phyloP scores from a whole-genome alignment of 1,284 basidiomycete species.

The Trametes sp. region DNA sequence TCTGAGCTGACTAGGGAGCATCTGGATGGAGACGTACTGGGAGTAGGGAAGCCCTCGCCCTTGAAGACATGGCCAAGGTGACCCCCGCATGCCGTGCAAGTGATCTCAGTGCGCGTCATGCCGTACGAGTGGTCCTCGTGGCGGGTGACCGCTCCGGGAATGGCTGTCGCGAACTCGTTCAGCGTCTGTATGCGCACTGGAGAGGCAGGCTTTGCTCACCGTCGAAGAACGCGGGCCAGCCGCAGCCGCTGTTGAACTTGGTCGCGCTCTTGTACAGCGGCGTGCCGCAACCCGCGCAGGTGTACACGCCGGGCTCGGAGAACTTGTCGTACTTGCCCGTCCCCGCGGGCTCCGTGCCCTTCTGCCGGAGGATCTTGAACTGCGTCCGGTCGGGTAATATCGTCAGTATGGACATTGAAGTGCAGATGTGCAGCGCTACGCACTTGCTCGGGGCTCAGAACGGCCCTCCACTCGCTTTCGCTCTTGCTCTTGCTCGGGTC shows the following conservation, averaged over 20 bases:
- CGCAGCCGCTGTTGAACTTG: conserved; percentile 94
- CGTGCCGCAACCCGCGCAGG: conserved; percentile 73
- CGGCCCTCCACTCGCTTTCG: conserved; percentile 87
- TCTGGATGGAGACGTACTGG: conserved; percentile 64
- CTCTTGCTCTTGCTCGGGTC: conserved; percentile 54
- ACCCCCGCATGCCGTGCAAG: conserved; percentile 85
- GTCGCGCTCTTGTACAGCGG: conserved; percentile 87
- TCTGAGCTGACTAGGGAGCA: conserved; percentile 14
- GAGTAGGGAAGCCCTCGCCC: conserved; percentile 82
- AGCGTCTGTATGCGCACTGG: neutral
- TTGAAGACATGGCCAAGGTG: conserved; percentile 96
- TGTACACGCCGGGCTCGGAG: conserved; percentile 73
- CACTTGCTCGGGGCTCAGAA: conserved; percentile 87
- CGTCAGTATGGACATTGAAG: too few species aligned
- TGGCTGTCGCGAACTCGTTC: conserved; percentile 55
- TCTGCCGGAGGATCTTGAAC: conserved; percentile 88
- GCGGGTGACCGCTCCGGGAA: conserved; percentile 88
- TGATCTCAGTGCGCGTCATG: conserved; percentile 78
- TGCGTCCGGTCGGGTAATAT: too few species aligned
- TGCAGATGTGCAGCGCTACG: too few species aligned
- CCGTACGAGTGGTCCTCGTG: conserved; percentile 67
- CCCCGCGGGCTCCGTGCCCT: conserved; percentile 85
- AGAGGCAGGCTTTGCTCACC: conserved; percentile 51
- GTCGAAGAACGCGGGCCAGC: conserved; percentile 98
- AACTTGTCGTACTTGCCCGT: conserved; percentile 84